Base-by-base conservation (phyloP, 1,284 basidiomycete species). In the Ustilago crameri region DNA sequence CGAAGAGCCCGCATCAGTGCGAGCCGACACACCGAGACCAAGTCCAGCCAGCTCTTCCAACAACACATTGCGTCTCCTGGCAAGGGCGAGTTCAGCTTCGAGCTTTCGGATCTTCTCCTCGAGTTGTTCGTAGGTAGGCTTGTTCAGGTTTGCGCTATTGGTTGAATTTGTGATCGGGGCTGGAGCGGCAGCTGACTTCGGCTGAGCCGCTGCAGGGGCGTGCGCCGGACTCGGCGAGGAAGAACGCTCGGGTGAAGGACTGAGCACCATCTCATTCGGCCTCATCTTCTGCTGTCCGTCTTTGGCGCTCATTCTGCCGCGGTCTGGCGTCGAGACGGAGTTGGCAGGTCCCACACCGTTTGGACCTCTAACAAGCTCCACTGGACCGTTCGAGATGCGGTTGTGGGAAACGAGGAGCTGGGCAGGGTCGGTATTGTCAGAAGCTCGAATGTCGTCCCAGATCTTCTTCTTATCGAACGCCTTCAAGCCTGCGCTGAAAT, bases 391-490 rank as follows among this genome's bases (percentile, higher is more conserved):
- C 1, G 48, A 24, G 23, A 71, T 71, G 23, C 68, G 61, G n/a
- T 71, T 71, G 58, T 71, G 68, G 14, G 62, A 65, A 1, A 71
- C 68, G 14, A 71, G 58, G 14, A 71, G 27, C 5, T 46, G 53
- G n/a, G 68, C 57, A 20, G 62, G 62, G 34, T 71, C 68, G 3
- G 68, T 71, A 38, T 66, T 45, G 45, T 71, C 68, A 18, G 68
- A 61, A 26, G 68, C 56, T 10, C 68, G 68, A 44, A 71, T 71
- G 45, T 71, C 68, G 32, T 71, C 68, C 68, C 68, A 71, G 41
- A 71, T 66, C 54, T 60, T 61, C 51, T 71, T 61, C 62, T 71
- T 71, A 51, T 71, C 68, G 42, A 71, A 71, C 12, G 68, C 68
- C 20, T 55, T 57, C 26, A 71, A 54, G 18, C 68, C 68, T 17